Evolutionary conservation across 768 basidiomycete genomes (phyloP).

Genomic region (Agrocybe pediades): DNA sequence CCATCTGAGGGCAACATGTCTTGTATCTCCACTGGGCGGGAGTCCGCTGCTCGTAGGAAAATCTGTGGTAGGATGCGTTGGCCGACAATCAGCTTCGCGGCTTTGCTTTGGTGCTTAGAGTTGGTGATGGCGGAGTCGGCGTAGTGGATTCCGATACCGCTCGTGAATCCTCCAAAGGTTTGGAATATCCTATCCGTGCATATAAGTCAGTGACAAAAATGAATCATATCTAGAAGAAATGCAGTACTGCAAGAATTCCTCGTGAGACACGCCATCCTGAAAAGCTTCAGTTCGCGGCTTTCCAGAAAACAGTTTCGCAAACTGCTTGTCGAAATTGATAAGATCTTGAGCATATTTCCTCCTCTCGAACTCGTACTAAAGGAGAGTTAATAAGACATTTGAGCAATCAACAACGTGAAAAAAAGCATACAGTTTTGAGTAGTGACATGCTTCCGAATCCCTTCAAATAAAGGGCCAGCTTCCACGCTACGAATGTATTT

Average conservation of each 20-base stretch:
- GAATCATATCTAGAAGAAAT: background rate
- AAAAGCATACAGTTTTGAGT: constrained; percentile 47
- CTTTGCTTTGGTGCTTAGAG: constrained; percentile 34
- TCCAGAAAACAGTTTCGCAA: constrained; percentile 66
- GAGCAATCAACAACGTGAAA: background rate
- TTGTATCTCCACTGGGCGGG: constrained; percentile 52
- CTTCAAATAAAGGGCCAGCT: constrained; percentile 55
- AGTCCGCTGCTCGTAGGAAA: constrained; percentile 52
- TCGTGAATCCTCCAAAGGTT: constrained; percentile 55
- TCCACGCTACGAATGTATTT: constrained; percentile 48
- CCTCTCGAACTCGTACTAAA: constrained; percentile 69
- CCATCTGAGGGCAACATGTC: constrained; percentile 52
- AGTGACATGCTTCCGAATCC: constrained; percentile 52
- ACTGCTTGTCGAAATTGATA: constrained; percentile 70
- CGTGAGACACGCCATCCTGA: constrained; percentile 52
- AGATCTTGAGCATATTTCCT: constrained; percentile 71
- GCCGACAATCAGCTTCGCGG: constrained; percentile 46
- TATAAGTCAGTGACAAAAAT: background rate
- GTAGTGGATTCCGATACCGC: constrained; percentile 59
- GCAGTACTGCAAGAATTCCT: constrained; percentile 47
- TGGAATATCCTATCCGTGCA: constrained; percentile 46
- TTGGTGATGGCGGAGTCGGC: constrained; percentile 45
- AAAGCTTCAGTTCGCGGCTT: constrained; percentile 55
- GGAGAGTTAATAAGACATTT: background rate
- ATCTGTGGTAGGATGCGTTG: constrained; percentile 53